These are phyloP conservation scores for Euryodendron excelsum DNA, from an alignment of 148 eudicot species.

Conservation along the genomic window DNA sequence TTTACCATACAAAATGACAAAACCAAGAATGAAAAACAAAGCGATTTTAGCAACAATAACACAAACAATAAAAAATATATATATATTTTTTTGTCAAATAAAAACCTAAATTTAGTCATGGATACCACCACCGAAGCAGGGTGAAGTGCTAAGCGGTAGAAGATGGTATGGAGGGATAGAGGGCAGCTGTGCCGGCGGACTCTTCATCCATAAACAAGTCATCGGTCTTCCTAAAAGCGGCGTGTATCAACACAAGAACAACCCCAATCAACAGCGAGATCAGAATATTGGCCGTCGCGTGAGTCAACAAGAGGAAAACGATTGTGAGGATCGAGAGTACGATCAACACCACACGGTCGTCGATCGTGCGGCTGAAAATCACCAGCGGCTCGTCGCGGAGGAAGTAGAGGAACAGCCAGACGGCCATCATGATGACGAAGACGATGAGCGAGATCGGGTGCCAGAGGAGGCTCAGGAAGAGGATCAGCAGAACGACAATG, in stretches of 20 bases:
- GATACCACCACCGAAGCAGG: background rate
- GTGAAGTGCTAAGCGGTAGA: background rate
- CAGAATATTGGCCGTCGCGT: conserved; percentile 48
- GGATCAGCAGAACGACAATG: conserved; percentile 40
- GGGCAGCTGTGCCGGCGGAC: conserved; percentile 38
- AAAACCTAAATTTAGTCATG: background rate
- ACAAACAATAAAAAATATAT: background rate
- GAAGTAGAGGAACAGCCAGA: conserved; percentile 73
- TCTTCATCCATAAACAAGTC: conserved; percentile 64
- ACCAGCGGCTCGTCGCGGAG: conserved; percentile 68
- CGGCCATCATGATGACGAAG: conserved; percentile 50
- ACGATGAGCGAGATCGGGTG: conserved; percentile 86
- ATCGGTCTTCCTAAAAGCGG: conserved; percentile 53
- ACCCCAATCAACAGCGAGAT: conserved; percentile 36
- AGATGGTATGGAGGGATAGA: conserved; percentile 11
- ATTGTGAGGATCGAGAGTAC: conserved; percentile 50
- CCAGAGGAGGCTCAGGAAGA: conserved; percentile 74
- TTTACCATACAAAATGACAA: too few relatives aligned
- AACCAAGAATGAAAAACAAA: too few relatives aligned
- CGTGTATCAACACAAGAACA: conserved; percentile 49
- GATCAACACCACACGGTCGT: conserved; percentile 46
- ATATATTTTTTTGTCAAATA: background rate
- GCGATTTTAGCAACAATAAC: background rate
- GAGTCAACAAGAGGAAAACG: conserved; percentile 42
- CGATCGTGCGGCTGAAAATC: conserved; percentile 34